Conservation (phyloP, 441 rosid species). For the Pelargonium australe region DNA sequence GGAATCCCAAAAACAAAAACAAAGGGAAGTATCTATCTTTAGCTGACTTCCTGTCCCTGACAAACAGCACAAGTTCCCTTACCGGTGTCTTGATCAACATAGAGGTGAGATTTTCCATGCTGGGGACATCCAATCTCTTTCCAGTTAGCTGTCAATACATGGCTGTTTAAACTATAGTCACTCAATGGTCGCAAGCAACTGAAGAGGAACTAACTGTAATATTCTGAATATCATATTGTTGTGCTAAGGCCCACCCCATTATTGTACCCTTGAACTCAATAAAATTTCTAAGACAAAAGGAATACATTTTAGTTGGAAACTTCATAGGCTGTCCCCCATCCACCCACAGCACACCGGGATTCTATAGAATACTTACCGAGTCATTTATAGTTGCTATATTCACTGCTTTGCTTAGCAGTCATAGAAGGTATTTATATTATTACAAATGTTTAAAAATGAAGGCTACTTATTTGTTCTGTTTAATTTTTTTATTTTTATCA, state of each 20-base stretch:
- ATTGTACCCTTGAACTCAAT: not conserved
- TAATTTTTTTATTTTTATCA: slow-evolving; percentile 16
- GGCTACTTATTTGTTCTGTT: not conserved
- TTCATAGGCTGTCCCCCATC: not conserved
- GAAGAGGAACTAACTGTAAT: no score
- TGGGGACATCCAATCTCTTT: no score
- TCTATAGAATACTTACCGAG: not conserved
- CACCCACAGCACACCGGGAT: not conserved
- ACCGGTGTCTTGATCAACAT: slow-evolving; percentile 42
- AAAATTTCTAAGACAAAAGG: no score
- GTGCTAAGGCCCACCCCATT: not conserved
- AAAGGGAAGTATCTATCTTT: slow-evolving; percentile 34
- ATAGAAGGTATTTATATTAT: not conserved
- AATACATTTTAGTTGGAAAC: not conserved
- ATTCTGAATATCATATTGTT: no score
- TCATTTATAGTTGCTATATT: not conserved
- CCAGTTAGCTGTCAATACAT: not conserved
- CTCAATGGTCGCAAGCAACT: no score
- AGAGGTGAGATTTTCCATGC: slow-evolving; percentile 30
- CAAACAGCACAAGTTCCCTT: slow-evolving; percentile 34
- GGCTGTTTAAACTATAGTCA: not conserved
- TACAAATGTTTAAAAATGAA: not conserved
- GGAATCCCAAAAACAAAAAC: slow-evolving; percentile 37
- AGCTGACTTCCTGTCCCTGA: slow-evolving; percentile 35
- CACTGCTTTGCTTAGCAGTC: no score